A percentile compares a stretch with the other conserved stretches of the same genome.
These are phyloP conservation scores for Tetrahymena malaccensis DNA, from an alignment of 73 alveolate genomes.

Conservation along the genomic window DNA sequence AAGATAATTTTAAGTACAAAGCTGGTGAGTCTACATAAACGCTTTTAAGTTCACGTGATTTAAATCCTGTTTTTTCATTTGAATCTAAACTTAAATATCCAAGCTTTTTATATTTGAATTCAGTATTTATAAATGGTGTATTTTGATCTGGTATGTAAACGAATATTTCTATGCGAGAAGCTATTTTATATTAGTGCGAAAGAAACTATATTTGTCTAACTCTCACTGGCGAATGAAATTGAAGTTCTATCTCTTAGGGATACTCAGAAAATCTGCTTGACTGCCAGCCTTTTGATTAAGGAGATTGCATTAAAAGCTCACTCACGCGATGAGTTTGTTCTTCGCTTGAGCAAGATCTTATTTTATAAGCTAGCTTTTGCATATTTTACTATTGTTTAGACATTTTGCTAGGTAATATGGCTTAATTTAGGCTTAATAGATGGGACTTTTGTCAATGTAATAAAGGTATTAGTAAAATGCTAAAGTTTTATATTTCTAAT, in stretches of 20 bases:
- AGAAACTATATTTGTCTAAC: conserved; percentile 86
- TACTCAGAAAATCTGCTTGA: conserved; percentile 88
- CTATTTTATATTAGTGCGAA: conserved; percentile 91
- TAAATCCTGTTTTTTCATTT: conserved; percentile 94
- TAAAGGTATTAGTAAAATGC: background rate
- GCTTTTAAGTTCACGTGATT: conserved; percentile 93
- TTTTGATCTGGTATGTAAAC: conserved; percentile 82
- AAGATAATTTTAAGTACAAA: conserved; percentile 68
- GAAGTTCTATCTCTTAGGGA: conserved; percentile 84
- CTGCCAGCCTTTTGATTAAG: conserved; percentile 91
- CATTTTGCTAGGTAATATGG: background rate
- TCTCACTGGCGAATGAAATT: conserved; percentile 80
- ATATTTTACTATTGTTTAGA: background rate
- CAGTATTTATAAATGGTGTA: conserved; percentile 63
- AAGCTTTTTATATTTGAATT: conserved; percentile 88
- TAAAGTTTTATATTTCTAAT: background rate
- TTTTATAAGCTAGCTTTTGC: conserved; percentile 76
- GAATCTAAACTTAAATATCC: conserved; percentile 96
- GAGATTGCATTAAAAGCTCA: conserved; percentile 82
- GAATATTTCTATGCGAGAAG: conserved; percentile 84
- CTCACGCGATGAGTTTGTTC: conserved; percentile 90
- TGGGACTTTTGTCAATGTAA: background rate
- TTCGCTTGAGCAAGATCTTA: conserved; percentile 89
- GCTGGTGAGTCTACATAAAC: conserved; percentile 83
- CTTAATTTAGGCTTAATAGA: background rate